Base-by-base conservation (phyloP, 139 green algal genomes). In the Klebsormidium nitens region DNA sequence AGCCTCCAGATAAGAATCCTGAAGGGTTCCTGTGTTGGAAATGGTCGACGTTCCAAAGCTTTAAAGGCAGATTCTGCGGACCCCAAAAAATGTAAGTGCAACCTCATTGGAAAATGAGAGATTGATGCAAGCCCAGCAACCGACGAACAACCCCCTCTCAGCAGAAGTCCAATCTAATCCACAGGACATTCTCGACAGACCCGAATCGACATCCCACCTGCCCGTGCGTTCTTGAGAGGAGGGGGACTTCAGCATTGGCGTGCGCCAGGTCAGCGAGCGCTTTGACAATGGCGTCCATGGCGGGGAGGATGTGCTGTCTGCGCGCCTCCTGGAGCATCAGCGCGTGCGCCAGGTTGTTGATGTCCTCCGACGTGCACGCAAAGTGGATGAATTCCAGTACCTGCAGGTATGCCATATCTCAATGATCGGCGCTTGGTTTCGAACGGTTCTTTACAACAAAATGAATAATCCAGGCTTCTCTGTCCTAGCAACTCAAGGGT, bases 341-440 rank as follows among this genome's bases (percentile, higher is more conserved):
- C 0, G 87, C 93, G 77, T 99, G 93, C 34, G 82, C 83, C 35
- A 98, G 83, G 85, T 99, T 99, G 88, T 99, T 99, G 87, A 99
- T 97, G 84, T 99, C 95, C 84, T 97, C 87, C n/a, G 80, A 87
- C 56, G 95, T 99, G 89, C 93, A 98, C 2, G 91, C 94, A 86
- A 99, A 99, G 87, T 99, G 95, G 1, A 89, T 92, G 78, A 98
- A 99, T 85, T 99, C 94, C 59, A 93, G 49, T 4, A 69, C 36
- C 59, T 77, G 69, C 2, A 44, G 3, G 19, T 55, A 19, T n/a
- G 46, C 46, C 46, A 19, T 55, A 55, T 55, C 46, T 19, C 46
- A 55, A 23, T 19, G 23, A n/a, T 55, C 23, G n/a, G n/a, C n/a
- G n/a, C n/a, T n/a, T n/a, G n/a, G n/a, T n/a, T n/a, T n/a, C n/a